phyloP scores from a whole-genome alignment of 2,329 filamentous ascomycete genomes.

The Cladorrhinum sp. region DNA sequence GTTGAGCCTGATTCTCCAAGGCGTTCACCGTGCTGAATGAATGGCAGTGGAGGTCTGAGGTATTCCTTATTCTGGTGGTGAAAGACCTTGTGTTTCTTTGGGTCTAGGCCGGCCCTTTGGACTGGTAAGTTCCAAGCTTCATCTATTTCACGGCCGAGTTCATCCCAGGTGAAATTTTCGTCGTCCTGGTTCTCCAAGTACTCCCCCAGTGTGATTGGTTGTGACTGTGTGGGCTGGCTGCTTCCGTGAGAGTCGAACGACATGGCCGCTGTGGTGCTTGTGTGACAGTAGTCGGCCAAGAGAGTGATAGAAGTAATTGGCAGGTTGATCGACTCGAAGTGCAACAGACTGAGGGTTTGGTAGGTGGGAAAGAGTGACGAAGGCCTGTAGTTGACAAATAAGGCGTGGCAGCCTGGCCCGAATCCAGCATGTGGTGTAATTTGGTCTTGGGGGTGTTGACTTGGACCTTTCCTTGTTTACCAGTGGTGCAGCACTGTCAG shows the following conservation, averaged over 20 bases:
- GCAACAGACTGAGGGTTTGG: not conserved
- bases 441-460: not conserved
- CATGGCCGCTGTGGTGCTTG: constrained; percentile 16
- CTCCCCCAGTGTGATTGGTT: constrained; percentile 20
- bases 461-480: not conserved
- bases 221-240: constrained; percentile 22
- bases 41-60: constrained; percentile 23
- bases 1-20: constrained; percentile 28
- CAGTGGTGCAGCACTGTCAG: not conserved
- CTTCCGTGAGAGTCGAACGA: constrained; percentile 24
- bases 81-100: constrained; percentile 29
- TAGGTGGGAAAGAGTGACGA: not conserved
- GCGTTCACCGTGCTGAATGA: constrained; percentile 19
- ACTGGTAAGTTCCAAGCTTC: constrained; percentile 24
- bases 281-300: not conserved
- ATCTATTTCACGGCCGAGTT: constrained; percentile 17
- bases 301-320: not conserved
- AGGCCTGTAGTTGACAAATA: not conserved
- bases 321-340: not conserved
- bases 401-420: not conserved
- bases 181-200: constrained; percentile 22
- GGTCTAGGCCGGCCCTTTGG: constrained; percentile 17
- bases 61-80: constrained; percentile 26
- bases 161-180: constrained; percentile 25
- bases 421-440: not conserved